phyloP scores from a whole-genome alignment of 1,284 basidiomycete species.

The Naganishia sp. region DNA sequence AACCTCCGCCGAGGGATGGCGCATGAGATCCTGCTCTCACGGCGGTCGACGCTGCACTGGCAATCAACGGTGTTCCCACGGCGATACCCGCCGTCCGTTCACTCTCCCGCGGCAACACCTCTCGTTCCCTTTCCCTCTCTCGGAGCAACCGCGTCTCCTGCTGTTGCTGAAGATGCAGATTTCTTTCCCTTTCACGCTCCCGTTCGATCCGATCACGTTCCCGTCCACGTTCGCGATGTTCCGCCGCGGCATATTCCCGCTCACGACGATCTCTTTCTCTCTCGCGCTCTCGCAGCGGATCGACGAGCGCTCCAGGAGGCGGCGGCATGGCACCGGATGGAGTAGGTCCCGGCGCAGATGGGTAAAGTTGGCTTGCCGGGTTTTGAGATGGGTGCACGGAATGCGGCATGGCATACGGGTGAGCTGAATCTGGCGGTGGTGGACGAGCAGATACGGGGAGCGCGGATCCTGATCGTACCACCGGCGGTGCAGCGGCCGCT shows the following conservation, averaged over 20 bases:
- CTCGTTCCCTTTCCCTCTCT: background rate
- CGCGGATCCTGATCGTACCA: conserved; percentile 4
- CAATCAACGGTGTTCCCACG: conserved; percentile 5
- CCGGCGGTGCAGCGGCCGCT: background rate
- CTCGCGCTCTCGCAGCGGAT: conserved; percentile 8
- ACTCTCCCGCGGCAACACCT: background rate
- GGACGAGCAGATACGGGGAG: background rate
- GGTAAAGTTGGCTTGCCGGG: background rate
- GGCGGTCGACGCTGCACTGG: background rate
- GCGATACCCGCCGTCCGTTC: background rate
- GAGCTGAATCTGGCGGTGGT: background rate
- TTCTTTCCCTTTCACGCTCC: conserved; percentile 21
- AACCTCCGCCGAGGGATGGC: background rate
- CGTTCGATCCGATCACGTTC: conserved; percentile 20
- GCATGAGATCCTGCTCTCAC: conserved; percentile 2
- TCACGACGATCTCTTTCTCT: conserved; percentile 1
- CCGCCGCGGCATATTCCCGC: conserved; percentile 15
- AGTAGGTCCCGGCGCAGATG: background rate
- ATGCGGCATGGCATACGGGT: background rate
- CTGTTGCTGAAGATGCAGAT: conserved; percentile 1
- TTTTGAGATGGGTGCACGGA: background rate
- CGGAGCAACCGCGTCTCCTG: background rate
- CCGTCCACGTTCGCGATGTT: conserved; percentile 23
- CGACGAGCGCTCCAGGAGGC: background rate
- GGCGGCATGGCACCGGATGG: conserved; percentile 4